These are phyloP conservation scores for Aquilaria malaccensis DNA, from an alignment of 345 rosid species.

Conservation along the genomic window DNA sequence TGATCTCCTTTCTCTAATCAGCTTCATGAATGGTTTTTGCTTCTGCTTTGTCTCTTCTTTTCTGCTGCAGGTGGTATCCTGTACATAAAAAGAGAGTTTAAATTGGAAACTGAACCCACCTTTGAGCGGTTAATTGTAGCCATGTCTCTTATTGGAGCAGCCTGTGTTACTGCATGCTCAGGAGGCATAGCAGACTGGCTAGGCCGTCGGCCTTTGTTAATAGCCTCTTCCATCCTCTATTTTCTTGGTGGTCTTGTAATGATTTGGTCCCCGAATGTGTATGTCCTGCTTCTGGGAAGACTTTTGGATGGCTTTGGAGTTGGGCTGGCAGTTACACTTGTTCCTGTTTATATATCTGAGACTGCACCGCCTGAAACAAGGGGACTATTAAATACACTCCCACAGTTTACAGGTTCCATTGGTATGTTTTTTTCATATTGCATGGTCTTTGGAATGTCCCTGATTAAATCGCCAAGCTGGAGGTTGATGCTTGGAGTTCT, in stretches of 20 bases:
- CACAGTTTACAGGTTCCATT: conserved; percentile 78
- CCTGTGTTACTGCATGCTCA: conserved; percentile 66
- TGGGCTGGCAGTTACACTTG: conserved; percentile 75
- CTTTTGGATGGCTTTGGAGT: conserved; percentile 84
- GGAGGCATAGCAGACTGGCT: conserved; percentile 68
- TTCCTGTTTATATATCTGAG: conserved; percentile 86
- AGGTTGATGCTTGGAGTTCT: conserved; percentile 94
- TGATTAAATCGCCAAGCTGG: conserved; percentile 67
- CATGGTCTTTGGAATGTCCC: conserved; percentile 83
- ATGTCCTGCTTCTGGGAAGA: conserved; percentile 67
- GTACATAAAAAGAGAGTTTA: conserved; percentile 73
- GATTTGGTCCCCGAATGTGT: conserved; percentile 91
- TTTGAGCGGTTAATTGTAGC: conserved; percentile 80
- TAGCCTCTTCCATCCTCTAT: conserved; percentile 60
- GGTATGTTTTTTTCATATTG: conserved; percentile 85
- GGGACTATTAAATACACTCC: conserved; percentile 73
- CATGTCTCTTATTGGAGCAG: conserved; percentile 83
- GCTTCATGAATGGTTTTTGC: neutral
- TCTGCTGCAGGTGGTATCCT: conserved; percentile 62
- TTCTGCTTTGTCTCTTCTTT: neutral
- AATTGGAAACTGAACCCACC: conserved; percentile 56
- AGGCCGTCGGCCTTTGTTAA: conserved; percentile 83
- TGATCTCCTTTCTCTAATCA: neutral
- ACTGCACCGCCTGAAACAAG: conserved; percentile 89
- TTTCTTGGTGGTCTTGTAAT: conserved; percentile 61